Conservation (phyloP, 371 early-diverging fungal species). For the Neoconidiobolus thromboides region DNA sequence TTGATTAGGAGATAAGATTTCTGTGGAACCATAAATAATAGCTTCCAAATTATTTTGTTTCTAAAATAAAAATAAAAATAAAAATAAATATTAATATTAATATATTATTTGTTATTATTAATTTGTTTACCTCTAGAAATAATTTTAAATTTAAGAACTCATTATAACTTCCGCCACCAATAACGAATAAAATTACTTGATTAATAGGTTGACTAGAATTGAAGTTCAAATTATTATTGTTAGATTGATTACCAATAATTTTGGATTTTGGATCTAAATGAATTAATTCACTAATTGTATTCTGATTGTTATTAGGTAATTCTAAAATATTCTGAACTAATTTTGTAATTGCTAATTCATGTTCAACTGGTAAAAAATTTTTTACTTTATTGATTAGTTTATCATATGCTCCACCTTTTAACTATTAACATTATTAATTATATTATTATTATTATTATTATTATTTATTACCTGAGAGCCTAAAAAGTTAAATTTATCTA, state of each 20-base stretch:
- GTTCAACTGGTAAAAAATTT: conserved; percentile 74
- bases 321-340: conserved; percentile 75
- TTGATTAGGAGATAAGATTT: conserved; percentile 64
- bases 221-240: too few species aligned
- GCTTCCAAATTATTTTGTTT: conserved; percentile 45
- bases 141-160: conserved; percentile 91
- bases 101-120: not conserved
- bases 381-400: conserved; percentile 83
- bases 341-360: conserved; percentile 69
- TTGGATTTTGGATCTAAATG: conserved; percentile 70
- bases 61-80: conserved; percentile 10
- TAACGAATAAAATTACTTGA: conserved; percentile 87
- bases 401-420: conserved; percentile 54
- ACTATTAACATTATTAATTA: not conserved
- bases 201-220: conserved; percentile 25
- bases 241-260: too few species aligned
- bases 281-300: conserved; percentile 59
- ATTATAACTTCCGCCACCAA: conserved; percentile 91
- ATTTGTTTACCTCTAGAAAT: conserved; percentile 35
- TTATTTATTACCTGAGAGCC: conserved; percentile 47
- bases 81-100: not conserved
- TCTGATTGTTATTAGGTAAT: conserved; percentile 20
- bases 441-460: not conserved
- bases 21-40: conserved; percentile 93
- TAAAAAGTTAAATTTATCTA: conserved; percentile 57